These are phyloP conservation scores for Ustulina deusta DNA, from an alignment of 2,329 filamentous ascomycete genomes.

Conservation along the genomic window DNA sequence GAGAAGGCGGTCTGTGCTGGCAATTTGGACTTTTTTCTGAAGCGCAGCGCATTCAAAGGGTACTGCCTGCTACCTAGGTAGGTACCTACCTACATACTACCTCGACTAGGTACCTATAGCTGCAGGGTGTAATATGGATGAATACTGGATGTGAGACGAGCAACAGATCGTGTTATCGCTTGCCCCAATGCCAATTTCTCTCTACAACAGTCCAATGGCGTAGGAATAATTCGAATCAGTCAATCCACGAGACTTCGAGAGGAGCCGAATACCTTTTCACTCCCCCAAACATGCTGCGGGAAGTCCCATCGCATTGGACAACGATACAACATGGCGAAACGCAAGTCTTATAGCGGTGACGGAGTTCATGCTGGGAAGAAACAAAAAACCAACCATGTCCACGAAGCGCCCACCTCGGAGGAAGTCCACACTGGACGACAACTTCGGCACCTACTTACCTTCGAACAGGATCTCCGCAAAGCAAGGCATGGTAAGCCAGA, in stretches of 20 bases:
- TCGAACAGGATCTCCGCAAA: constrained; percentile 76
- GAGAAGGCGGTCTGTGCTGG: constrained; percentile 41
- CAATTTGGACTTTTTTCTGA: constrained; percentile 40
- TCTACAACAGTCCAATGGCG: neutral
- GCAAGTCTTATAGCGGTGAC: constrained; percentile 47
- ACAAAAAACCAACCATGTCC: constrained; percentile 62
- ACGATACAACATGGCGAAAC: constrained; percentile 47
- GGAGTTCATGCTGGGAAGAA: constrained; percentile 63
- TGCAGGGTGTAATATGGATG: neutral
- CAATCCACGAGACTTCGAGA: constrained; percentile 1
- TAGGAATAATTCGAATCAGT: constrained; percentile 3
- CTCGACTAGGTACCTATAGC: neutral
- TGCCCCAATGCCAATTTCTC: neutral
- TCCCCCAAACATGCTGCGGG: constrained; percentile 34
- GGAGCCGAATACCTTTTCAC: neutral
- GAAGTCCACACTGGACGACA: constrained; percentile 74
- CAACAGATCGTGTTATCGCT: neutral
- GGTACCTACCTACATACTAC: neutral
- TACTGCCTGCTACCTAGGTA: neutral
- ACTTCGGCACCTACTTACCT: constrained; percentile 74
- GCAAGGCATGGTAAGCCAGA: constrained; percentile 70
- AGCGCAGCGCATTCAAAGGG: constrained; percentile 22
- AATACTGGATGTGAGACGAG: neutral
- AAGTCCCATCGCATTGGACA: constrained; percentile 20
- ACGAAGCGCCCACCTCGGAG: constrained; percentile 69